Evolutionary conservation across 371 early-diverging fungal species (phyloP).

Genomic region (Mortierella sp.): DNA sequence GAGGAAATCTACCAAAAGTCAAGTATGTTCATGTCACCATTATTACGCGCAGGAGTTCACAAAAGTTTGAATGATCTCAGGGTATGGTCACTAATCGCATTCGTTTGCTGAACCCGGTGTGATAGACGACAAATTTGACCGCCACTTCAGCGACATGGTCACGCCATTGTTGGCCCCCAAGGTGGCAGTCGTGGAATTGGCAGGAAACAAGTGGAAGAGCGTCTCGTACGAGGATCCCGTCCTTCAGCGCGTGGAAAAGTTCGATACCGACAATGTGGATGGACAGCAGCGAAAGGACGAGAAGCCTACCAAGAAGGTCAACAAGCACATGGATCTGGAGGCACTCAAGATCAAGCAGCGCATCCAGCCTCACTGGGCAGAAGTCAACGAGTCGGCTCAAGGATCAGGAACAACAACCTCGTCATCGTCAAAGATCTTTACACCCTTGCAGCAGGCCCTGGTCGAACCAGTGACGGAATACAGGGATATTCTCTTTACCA

Average conservation of each 20-base stretch:
- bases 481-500: conserved; percentile 81
- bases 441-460: conserved; percentile 71
- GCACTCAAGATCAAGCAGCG: conserved; percentile 58
- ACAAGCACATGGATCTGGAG: conserved; percentile 52
- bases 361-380: conserved; percentile 39
- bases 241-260: conserved; percentile 61
- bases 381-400: conserved; percentile 35
- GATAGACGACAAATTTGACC: conserved; percentile 48
- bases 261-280: conserved; percentile 52
- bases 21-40: conserved; percentile 20
- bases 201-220: conserved; percentile 56
- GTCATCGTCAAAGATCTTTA: conserved; percentile 51
- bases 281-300: conserved; percentile 34
- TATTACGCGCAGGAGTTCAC: neutral
- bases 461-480: conserved; percentile 80
- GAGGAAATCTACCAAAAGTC: conserved; percentile 37
- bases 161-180: conserved; percentile 52
- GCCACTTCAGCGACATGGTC: conserved; percentile 53
- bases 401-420: conserved; percentile 17
- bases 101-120: neutral
- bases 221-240: conserved; percentile 61
- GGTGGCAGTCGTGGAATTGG: conserved; percentile 48
- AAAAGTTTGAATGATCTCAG: neutral
- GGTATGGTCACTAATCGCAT: conserved; percentile 1
- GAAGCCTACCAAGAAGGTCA: conserved; percentile 43